Evolutionary conservation across 331 rosid genomes (phyloP), one percentile per base, ranked within the genome.

Genomic region (Dryas integrifolia): DNA sequence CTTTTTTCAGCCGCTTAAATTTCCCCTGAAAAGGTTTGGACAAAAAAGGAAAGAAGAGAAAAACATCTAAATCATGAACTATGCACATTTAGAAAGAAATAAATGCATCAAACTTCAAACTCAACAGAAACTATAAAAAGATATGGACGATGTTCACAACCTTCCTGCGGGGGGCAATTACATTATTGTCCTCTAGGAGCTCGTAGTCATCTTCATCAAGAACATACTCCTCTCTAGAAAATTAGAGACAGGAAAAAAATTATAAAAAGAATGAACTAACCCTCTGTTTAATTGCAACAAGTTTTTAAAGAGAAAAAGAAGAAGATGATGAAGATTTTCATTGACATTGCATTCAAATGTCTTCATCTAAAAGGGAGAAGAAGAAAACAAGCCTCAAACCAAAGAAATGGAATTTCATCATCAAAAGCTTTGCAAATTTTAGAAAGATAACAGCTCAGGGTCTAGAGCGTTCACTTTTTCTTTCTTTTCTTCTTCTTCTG

Each of bases 151-250:
- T 44, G 7, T 56, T 76, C 59, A 61, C 84, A 83, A 90, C 97
- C 97, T 95, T 92, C 68, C 96, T 87, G 52, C 96, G 96, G 48
- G 87, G 92, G 26, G 75, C 56, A 74, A 92, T 89, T 69, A 95
- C 94, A 71, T 95, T 95, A 74, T 95, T 95, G 90, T 91, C 91
- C 80, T 95, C 95, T 57, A 95, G 77, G 70, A 95, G 89, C 82
- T 77, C 99, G 68, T 95, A 92, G 74, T 95, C 99, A 84, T 95
- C 99, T 78, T 92, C 99, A 81, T 95, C 99, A 30, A 95, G 96
- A 35, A 85, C 80, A 81, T 86, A 95, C 71, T 92, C 96, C 86
- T 95, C 99, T 78, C 99, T 95, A 77, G 26, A 80, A 76, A 70
- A 72, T 72, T 74, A 74, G 62, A 72, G 41, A 70, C 46, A 63